phyloP scores from a whole-genome alignment of 306 rosid genomes.

The Prunus davidiana region DNA sequence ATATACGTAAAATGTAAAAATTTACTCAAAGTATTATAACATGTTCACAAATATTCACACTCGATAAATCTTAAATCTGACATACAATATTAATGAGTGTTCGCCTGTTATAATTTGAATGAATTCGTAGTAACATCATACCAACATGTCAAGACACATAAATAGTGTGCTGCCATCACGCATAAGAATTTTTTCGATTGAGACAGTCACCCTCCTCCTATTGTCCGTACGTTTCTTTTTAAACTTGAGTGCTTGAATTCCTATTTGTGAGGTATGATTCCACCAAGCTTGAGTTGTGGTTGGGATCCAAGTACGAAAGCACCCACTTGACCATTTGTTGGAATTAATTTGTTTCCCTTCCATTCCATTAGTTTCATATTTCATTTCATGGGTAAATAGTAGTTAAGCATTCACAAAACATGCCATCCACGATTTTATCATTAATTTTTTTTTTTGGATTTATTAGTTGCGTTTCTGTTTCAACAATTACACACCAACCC shows the following conservation, averaged over 20 bases:
- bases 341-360: not conserved
- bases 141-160: not conserved
- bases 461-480: too few species aligned
- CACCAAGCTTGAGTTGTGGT: not conserved
- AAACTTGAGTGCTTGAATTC: conserved; percentile 1
- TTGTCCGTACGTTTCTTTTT: not conserved
- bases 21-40: not conserved
- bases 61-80: not conserved
- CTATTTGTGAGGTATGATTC: not conserved
- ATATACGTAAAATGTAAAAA: too few species aligned
- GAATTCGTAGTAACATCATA: not conserved
- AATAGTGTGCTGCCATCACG: not conserved
- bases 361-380: too few species aligned
- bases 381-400: not conserved
- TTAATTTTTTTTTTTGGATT: too few species aligned
- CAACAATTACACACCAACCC: too few species aligned
- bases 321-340: not conserved
- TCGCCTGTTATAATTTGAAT: not conserved
- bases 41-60: not conserved
- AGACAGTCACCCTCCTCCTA: not conserved
- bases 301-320: conserved; percentile 19
- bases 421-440: too few species aligned
- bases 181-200: not conserved
- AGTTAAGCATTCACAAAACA: not conserved
- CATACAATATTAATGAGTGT: not conserved